Evolutionary conservation across 208 protist species (phyloP).

Genomic region (Leishmania arabica): DNA sequence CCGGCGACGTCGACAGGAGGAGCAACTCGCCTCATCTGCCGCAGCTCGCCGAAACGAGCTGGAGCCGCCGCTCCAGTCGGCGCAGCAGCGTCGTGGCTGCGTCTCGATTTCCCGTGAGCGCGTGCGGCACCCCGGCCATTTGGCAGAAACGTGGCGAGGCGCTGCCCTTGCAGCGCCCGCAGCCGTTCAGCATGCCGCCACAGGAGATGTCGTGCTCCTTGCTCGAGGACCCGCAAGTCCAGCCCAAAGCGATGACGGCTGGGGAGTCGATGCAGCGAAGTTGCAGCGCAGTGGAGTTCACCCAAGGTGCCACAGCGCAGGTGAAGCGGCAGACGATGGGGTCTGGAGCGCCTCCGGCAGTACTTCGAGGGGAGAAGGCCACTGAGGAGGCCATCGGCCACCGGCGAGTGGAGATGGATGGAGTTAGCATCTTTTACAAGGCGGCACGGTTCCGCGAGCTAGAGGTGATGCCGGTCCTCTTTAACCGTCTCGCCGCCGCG

Average conservation of each 20-base stretch:
- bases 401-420: constrained; percentile 80
- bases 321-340: neutral
- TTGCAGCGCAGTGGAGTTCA: neutral
- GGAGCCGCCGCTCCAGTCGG: neutral
- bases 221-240: neutral
- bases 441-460: constrained; percentile 58
- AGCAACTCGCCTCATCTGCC: constrained; percentile 1
- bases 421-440: constrained; percentile 78
- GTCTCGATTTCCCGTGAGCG: neutral
- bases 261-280: constrained; percentile 1
- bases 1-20: neutral
- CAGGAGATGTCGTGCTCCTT: neutral
- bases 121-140: neutral
- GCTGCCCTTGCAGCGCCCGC: neutral
- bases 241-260: neutral
- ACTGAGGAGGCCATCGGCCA: constrained; percentile 1
- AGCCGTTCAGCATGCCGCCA: neutral
- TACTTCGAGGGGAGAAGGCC: neutral
- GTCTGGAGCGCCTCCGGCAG: neutral
- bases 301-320: neutral
- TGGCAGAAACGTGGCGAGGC: neutral
- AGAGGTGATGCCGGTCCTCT: constrained; percentile 62
- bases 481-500: constrained; percentile 69
- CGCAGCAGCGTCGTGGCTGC: neutral
- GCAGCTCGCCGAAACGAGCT: constrained; percentile 1